Evolutionary conservation across 352 stramenopile genomes (phyloP).

Genomic region (Paralagenidium karlingii): DNA sequence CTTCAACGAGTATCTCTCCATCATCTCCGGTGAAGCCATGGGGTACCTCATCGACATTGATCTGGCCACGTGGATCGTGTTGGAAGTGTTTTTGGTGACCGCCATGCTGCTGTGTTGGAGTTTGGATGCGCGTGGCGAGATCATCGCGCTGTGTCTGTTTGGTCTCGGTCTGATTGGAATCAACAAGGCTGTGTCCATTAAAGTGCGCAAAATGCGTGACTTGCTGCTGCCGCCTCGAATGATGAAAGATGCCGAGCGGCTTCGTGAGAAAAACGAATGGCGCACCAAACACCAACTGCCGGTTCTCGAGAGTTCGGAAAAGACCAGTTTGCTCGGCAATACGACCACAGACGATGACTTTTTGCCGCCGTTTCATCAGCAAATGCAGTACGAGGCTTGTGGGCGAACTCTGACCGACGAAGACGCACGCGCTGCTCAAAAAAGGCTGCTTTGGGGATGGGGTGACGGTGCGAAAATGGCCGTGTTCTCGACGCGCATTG

Average conservation of each 20-base stretch:
- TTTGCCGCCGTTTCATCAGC: slow-evolving; percentile 37
- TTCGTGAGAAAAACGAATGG: slow-evolving; percentile 40
- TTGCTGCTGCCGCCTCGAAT: slow-evolving; percentile 39
- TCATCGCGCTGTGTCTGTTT: slow-evolving; percentile 20
- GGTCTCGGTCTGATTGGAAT: slow-evolving; percentile 26
- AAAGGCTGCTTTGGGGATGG: slow-evolving; percentile 16
- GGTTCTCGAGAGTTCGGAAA: slow-evolving; percentile 20
- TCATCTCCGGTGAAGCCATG: slow-evolving; percentile 70
- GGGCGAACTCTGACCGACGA: slow-evolving; percentile 13
- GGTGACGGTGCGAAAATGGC: slow-evolving; percentile 44
- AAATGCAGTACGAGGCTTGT: slow-evolving; percentile 1
- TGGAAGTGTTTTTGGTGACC: slow-evolving; percentile 34
- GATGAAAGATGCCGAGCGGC: slow-evolving; percentile 38
- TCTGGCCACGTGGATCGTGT: slow-evolving; percentile 43
- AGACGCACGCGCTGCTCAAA: too few species aligned
- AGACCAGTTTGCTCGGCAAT: slow-evolving; percentile 19
- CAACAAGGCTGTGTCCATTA: slow-evolving; percentile 31
- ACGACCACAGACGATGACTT: slow-evolving; percentile 16
- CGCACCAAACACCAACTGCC: slow-evolving; percentile 25
- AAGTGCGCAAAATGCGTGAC: slow-evolving; percentile 32
- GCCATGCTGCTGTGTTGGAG: slow-evolving; percentile 31
- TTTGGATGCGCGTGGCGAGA: slow-evolving; percentile 17
- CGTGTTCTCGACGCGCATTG: slow-evolving; percentile 49
- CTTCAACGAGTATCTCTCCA: slow-evolving; percentile 68
- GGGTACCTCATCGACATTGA: slow-evolving; percentile 59